Evolutionary conservation across 768 basidiomycete species (phyloP).

Genomic region (Albatrellus ellisii): DNA sequence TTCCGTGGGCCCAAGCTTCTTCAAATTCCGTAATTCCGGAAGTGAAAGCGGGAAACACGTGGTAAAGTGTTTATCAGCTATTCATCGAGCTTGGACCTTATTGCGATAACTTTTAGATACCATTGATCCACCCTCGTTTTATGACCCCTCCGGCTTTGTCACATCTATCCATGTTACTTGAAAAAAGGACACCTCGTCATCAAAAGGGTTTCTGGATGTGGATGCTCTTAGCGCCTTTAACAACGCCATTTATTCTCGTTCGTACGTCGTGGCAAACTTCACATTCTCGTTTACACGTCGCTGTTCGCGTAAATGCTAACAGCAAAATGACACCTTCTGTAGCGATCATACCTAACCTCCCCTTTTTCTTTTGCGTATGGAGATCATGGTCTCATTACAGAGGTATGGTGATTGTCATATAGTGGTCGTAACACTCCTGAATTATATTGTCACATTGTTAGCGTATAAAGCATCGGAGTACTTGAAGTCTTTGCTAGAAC

Average conservation of each 20-base stretch:
- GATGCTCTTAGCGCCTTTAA: constrained; percentile 55
- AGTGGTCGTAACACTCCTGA: background rate
- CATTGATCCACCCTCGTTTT: constrained; percentile 38
- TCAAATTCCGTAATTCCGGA: background rate
- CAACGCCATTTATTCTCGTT: constrained; percentile 63
- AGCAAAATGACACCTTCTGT: background rate
- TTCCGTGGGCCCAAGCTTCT: constrained; percentile 38
- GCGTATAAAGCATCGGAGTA: constrained; percentile 63
- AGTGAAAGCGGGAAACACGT: constrained; percentile 7
- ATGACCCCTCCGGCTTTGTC: constrained; percentile 21
- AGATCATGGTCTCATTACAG: constrained; percentile 76
- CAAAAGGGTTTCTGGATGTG: constrained; percentile 52
- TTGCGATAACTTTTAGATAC: constrained; percentile 36
- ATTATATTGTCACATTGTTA: constrained; percentile 16
- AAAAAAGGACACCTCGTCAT: constrained; percentile 48
- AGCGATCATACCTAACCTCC: constrained; percentile 77
- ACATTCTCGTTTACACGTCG: too few relatives aligned
- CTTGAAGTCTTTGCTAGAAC: constrained; percentile 44
- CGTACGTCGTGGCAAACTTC: constrained; percentile 32
- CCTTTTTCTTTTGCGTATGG: constrained; percentile 80
- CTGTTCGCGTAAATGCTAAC: too few relatives aligned
- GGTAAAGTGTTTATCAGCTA: too few relatives aligned
- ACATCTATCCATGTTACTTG: constrained; percentile 39
- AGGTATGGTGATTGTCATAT: constrained; percentile 40
- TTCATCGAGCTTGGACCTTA: too few relatives aligned